Percentiles rank a stretch among this genome's conserved stretches.
Conservation (phyloP, 2,329 filamentous ascomycete genomes). For the Diaporthe sp. region DNA sequence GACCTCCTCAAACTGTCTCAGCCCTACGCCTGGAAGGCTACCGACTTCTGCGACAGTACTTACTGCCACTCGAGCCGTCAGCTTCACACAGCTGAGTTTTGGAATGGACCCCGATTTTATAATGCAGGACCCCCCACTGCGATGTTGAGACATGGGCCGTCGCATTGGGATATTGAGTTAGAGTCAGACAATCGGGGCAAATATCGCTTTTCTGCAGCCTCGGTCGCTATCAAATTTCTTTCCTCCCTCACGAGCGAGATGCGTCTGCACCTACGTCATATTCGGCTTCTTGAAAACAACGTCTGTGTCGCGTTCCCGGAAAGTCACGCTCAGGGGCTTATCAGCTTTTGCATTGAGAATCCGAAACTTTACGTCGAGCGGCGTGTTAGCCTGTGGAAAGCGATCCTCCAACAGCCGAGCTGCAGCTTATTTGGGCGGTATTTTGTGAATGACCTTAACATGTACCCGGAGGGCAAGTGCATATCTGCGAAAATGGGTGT, state of each 20-base stretch:
- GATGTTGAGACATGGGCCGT: too few species aligned
- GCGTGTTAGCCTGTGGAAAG: constrained; percentile 5
- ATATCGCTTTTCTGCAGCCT: background rate
- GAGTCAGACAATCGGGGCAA: background rate
- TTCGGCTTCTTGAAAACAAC: constrained; percentile 11
- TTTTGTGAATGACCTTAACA: background rate
- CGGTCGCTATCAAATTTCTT: background rate
- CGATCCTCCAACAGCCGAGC: background rate
- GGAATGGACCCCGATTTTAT: background rate
- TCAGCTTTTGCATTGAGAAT: background rate
- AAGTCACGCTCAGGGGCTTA: constrained; percentile 2
- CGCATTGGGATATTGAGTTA: background rate
- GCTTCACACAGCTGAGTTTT: background rate
- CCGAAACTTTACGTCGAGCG: background rate
- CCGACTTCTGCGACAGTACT: background rate
- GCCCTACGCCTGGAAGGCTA: background rate
- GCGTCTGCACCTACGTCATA: background rate
- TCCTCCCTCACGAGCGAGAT: background rate
- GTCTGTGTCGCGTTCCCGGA: background rate
- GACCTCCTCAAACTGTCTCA: background rate
- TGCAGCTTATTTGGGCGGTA: too few species aligned
- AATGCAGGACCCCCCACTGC: too few species aligned
- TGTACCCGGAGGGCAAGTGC: background rate
- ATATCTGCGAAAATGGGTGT: accelerated
- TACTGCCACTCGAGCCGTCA: background rate